phyloP scores from a whole-genome alignment of 345 rosid species.

The Durio zibethinus region DNA sequence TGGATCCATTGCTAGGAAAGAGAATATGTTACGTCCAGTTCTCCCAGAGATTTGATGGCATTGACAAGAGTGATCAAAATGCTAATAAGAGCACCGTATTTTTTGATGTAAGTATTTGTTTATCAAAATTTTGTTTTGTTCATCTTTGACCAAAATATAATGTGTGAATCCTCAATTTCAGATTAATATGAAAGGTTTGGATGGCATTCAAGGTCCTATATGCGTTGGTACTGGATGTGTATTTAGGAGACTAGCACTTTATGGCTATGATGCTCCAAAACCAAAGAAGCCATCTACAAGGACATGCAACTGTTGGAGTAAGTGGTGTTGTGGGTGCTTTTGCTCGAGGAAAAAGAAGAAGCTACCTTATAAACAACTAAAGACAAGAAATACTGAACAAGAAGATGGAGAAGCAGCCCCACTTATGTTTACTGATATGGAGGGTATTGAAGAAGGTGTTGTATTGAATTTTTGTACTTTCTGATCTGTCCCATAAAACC shows the following conservation, averaged over 20 bases:
- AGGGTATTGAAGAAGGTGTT: constrained; percentile 34
- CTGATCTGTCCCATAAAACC: background rate
- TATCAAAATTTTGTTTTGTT: background rate
- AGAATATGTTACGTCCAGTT: constrained; percentile 57
- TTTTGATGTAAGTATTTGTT: constrained; percentile 44
- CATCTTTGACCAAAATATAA: background rate
- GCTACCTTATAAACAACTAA: constrained; percentile 19
- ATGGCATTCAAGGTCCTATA: constrained; percentile 66
- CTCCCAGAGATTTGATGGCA: constrained; percentile 54
- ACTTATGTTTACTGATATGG: constrained; percentile 17
- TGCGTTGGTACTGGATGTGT: constrained; percentile 50
- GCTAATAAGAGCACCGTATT: constrained; percentile 45
- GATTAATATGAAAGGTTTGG: constrained; percentile 62
- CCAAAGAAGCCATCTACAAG: constrained; percentile 33
- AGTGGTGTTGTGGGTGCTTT: constrained; percentile 22
- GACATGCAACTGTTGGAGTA: constrained; percentile 38
- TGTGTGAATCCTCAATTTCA: constrained; percentile 9
- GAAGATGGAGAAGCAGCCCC: constrained; percentile 5
- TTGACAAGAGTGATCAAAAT: no score
- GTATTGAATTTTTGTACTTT: background rate
- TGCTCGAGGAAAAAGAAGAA: constrained; percentile 38
- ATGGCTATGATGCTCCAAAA: constrained; percentile 44
- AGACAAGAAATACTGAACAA: constrained; percentile 21
- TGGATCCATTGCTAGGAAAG: constrained; percentile 54
- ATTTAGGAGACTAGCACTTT: constrained; percentile 47